These are phyloP conservation scores for Sporothrix inflata DNA, from an alignment of 2,329 filamentous ascomycete genomes.

Conservation along the genomic window DNA sequence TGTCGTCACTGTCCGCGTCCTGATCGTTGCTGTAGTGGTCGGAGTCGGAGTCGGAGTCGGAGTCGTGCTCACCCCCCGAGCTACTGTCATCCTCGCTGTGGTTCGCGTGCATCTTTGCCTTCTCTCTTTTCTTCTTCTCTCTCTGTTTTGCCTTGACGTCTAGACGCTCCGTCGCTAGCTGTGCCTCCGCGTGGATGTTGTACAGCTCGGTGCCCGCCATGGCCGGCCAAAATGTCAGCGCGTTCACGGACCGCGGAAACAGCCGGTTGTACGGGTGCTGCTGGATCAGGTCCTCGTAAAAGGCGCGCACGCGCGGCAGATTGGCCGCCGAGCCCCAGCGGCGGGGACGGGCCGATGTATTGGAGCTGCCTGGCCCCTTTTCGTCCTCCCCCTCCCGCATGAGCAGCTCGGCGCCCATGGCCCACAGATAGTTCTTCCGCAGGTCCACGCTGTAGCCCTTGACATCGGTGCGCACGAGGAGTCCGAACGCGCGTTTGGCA, in stretches of 20 bases:
- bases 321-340: slow-evolving; percentile 53
- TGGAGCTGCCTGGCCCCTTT: too few relatives aligned
- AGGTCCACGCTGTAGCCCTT: slow-evolving; percentile 66
- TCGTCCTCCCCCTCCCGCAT: slow-evolving; percentile 60
- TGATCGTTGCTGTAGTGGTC: slow-evolving; percentile 20
- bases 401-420: slow-evolving; percentile 81
- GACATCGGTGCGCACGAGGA: slow-evolving; percentile 64
- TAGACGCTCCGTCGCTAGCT: slow-evolving; percentile 47
- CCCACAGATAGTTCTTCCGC: slow-evolving; percentile 73
- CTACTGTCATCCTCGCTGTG: slow-evolving; percentile 30
- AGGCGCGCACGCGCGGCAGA: slow-evolving; percentile 54
- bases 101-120: background rate
- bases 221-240: slow-evolving; percentile 78
- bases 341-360: too few relatives aligned
- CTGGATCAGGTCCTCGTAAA: slow-evolving; percentile 78
- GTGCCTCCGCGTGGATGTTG: slow-evolving; percentile 66
- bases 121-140: background rate
- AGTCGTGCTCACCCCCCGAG: background rate
- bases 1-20: slow-evolving; percentile 31
- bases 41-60: background rate
- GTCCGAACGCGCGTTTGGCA: slow-evolving; percentile 73
- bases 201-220: slow-evolving; percentile 83
- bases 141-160: slow-evolving; percentile 31
- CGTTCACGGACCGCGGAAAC: slow-evolving; percentile 61
- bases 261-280: slow-evolving; percentile 72